Evolutionary conservation across 495 filamentous ascomycete genomes (phyloP).

Genomic region (Aspergillus steynii): DNA sequence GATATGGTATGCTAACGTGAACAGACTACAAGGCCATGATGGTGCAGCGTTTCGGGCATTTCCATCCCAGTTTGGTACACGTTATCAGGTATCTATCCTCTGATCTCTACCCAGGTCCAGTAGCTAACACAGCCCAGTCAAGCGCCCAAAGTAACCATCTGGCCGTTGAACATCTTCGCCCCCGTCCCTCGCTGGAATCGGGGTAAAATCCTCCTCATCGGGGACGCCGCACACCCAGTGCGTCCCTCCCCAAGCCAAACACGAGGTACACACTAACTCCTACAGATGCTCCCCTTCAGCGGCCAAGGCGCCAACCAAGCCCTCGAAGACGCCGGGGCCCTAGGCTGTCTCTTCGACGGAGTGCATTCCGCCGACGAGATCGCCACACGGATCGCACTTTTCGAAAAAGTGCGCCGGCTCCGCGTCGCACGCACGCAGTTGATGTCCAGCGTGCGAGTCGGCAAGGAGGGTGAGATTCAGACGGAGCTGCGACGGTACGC

Average conservation of each 20-base stretch:
- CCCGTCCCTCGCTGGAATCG: constrained; percentile 35
- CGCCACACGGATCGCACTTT: constrained; percentile 27
- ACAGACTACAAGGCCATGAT: neutral
- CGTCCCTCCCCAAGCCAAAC: neutral
- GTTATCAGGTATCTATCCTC: constrained; percentile 8
- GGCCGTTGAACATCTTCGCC: constrained; percentile 41
- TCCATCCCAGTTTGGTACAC: constrained; percentile 5
- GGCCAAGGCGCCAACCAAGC: constrained; percentile 43
- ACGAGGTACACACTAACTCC: neutral
- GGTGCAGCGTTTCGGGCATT: neutral
- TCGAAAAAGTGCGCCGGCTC: constrained; percentile 35
- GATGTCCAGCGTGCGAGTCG: constrained; percentile 24
- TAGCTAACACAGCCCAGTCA: constrained; percentile 15
- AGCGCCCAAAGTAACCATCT: constrained; percentile 44
- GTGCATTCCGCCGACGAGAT: constrained; percentile 16
- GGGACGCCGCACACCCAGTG: constrained; percentile 54
- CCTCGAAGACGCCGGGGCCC: constrained; percentile 41
- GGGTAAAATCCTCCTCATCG: constrained; percentile 42
- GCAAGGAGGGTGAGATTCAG: constrained; percentile 18
- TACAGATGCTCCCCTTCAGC: constrained; percentile 45
- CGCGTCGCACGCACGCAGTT: constrained; percentile 40
- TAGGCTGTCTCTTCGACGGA: constrained; percentile 32
- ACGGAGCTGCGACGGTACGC: constrained; percentile 16
- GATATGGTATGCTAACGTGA: neutral
- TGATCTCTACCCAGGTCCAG: neutral